Evolutionary conservation across 345 rosid species (phyloP).

Genomic region (Salix koriyanagi): DNA sequence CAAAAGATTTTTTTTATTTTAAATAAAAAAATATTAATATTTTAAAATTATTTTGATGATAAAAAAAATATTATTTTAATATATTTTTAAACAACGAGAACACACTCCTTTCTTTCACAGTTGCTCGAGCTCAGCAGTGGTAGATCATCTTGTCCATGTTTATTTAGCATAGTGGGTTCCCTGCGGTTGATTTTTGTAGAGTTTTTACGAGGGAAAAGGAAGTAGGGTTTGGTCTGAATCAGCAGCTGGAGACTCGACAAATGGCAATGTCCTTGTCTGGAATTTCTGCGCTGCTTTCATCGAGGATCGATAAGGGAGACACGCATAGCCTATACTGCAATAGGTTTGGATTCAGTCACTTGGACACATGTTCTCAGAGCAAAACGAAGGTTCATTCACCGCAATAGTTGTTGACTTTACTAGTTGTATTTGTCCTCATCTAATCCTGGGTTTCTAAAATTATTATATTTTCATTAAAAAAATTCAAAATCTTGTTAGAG

Average conservation of each 20-base stretch:
- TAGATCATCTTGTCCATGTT: background rate
- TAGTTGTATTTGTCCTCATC: background rate
- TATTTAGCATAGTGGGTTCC: background rate
- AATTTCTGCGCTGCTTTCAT: background rate
- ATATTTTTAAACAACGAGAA: too few species aligned
- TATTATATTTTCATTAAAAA: too few species aligned
- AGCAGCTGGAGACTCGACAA: background rate
- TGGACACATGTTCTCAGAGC: background rate
- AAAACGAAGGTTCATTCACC: background rate
- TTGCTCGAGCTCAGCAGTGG: background rate
- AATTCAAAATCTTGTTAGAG: too few species aligned
- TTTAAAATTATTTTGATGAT: too few species aligned
- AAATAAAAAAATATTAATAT: too few species aligned
- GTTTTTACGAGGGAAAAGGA: background rate
- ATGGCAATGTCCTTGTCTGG: background rate
- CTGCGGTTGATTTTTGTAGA: background rate
- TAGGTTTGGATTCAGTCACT: background rate
- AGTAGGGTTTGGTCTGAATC: background rate
- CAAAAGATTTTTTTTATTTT: too few species aligned
- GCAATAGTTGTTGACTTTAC: background rate
- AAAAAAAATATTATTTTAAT: too few species aligned
- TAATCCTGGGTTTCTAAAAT: too few species aligned
- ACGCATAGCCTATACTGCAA: background rate
- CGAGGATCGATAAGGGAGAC: background rate
- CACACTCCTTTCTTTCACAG: background rate